These are phyloP conservation scores for Phascolomyces articulosus DNA, from an alignment of 371 early-diverging fungal species.

Conservation along the genomic window DNA sequence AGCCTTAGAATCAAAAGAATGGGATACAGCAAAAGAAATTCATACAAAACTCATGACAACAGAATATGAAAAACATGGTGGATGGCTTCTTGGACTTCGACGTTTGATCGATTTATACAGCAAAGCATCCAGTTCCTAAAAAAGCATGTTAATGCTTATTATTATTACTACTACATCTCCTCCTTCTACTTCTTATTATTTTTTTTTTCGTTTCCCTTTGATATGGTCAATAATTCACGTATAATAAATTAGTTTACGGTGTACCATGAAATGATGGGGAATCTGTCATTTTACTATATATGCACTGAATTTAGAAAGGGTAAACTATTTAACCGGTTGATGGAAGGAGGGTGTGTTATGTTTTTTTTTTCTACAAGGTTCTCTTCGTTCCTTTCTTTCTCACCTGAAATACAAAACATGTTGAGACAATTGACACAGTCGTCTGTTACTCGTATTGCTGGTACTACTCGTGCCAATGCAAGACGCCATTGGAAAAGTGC, in stretches of 20 bases:
- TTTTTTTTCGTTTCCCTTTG: too few relatives aligned
- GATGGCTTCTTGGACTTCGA: constrained; percentile 26
- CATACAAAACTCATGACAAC: constrained; percentile 24
- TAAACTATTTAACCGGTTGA: not conserved
- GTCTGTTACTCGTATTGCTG: constrained; percentile 23
- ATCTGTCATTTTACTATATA: too few relatives aligned
- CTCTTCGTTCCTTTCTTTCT: not conserved
- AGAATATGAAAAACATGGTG: constrained; percentile 23
- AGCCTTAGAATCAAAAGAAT: constrained; percentile 21
- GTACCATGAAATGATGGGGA: too few relatives aligned
- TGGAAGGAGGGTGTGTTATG: too few relatives aligned
- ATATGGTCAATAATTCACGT: too few relatives aligned
- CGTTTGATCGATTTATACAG: constrained; percentile 23
- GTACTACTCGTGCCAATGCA: constrained; percentile 17
- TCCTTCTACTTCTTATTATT: too few relatives aligned
- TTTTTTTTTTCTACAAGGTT: not conserved
- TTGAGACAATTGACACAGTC: constrained; percentile 27
- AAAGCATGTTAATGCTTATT: too few relatives aligned
- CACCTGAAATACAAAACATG: constrained; percentile 14
- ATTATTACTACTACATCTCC: too few relatives aligned
- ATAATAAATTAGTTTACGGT: too few relatives aligned
- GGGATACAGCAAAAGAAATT: constrained; percentile 16
- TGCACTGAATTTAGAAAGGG: too few relatives aligned
- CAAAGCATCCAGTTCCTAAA: constrained; percentile 7
- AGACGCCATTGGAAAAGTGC: constrained; percentile 4